Evolutionary conservation across 148 eudicot genomes (phyloP), one percentile per base, ranked within the genome.

Genomic region (Fagopyrum tataricum): DNA sequence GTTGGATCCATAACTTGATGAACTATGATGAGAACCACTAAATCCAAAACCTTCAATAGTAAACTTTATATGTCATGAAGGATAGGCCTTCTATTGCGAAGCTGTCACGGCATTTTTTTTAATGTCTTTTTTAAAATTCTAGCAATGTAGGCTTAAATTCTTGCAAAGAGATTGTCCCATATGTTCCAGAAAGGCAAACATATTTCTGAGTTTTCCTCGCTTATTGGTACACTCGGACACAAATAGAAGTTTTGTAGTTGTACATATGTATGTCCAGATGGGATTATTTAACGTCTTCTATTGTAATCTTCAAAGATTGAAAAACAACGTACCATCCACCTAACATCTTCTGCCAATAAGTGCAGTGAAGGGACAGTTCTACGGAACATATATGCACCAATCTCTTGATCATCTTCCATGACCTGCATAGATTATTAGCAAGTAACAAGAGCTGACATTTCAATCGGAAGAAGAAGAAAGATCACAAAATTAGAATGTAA

Each of bases 361-460:
- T 96, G 96, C 89, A 88, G 81, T 58, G 97, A 90, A 76, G 99
- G 97, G 70, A 96, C 92, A 44, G 97, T 92, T 85, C 99, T 89
- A 47, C 97, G 89, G 72, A 96, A 96, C 99, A 96, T 96, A 81
- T 87, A 96, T 10, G 99, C 99, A 62, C 93, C 92, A 80, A 96
- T 90, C 81, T 96, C 99, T 79, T 84, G 92, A 78, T 90, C 97
- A 83, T 96, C 99, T 87, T 96, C 99, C 99, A 96, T 96, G 79
- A 96, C 97, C 98, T 95, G 83, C 75, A 89, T 4, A 66, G 68
- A 13, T 46, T 9, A 20, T 44, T 13, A 59, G 6, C 26, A 42
- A 44, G 6, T 37, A 31, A 31, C 39, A 64, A 64, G 43, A 64
- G 39, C 69, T 37, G 69, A 9, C 10, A 31, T 4, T 14, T 37